Evolutionary conservation across 1,139 yeast genomes (phyloP), one percentile per base, ranked within the genome.

Genomic region (Pichia sp.): DNA sequence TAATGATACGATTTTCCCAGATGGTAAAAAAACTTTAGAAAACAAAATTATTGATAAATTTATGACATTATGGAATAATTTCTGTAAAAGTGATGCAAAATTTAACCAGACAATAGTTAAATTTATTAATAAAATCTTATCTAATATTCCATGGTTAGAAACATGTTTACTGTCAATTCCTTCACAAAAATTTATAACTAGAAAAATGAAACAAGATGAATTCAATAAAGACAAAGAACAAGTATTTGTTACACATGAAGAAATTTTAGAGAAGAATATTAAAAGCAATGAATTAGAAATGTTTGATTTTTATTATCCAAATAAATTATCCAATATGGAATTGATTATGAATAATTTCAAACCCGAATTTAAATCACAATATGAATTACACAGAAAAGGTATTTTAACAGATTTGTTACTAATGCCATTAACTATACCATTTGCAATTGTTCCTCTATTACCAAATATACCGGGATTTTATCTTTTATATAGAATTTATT

Each of bases 391-490:
- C 56, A 63, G 59, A 42, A 74, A 68, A 52, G 70, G 69, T 51
- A 65, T 76, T 56, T 43, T 73, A 25, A 57, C 71, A 39, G 81
- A 87, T 57, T 75, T 78, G 0, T 56, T 83, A 33, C 82, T 83
- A 2, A 67, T 92, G 3, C 97, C 97, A 1, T 56, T 90, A 42
- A 80, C 95, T 0, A 61, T 88, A 7, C 98, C 98, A 1, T 66
- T 89, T 47, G 89, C 88, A 0, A 61, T 89, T 42, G 62, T 92
- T 0, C 98, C 98, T 0, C 73, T 90, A n/a, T 65, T 90, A 1
- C 98, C 98, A 26, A 92, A 92, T 58, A 78, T 92, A n/a, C 98
- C 98, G 0, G 97, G 97, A 0, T 84, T 92, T 59, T 92, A 89
- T 62, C 66, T 90, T 42, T 73, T 86, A 5, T 92, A 85, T 65